Conservation (phyloP, 2,329 filamentous ascomycete species). For the Neonectria faginata region DNA sequence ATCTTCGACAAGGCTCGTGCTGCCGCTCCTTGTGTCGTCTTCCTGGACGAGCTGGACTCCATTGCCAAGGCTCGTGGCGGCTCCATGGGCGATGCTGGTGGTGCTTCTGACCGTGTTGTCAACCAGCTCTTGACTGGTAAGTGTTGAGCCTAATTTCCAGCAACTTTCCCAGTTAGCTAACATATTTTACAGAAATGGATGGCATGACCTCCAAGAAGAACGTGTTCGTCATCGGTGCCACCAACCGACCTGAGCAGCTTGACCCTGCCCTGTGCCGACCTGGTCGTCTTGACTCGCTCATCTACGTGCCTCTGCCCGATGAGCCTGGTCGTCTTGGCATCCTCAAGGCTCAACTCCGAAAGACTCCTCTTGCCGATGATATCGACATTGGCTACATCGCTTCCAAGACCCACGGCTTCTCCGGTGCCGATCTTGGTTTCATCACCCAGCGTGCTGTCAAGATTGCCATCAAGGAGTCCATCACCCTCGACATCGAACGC, state of each 20-base stretch:
- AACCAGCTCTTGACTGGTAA: conserved; percentile 98
- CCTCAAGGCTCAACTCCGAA: conserved; percentile 95
- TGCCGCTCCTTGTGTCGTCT: conserved; percentile 97
- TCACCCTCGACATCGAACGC: conserved; percentile 87
- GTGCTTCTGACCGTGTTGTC: conserved; percentile 98
- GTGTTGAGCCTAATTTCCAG: conserved; percentile 47
- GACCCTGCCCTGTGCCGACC: conserved; percentile 98
- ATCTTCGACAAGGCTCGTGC: conserved; percentile 99
- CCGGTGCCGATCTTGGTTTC: conserved; percentile 98
- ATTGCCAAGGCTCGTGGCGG: conserved; percentile 99
- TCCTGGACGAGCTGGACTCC: conserved; percentile 98
- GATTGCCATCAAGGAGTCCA: conserved; percentile 98
- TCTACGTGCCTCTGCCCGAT: conserved; percentile 97
- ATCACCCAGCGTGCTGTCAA: conserved; percentile 99
- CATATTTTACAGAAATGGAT: conserved; percentile 81
- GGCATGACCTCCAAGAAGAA: conserved; percentile 99
- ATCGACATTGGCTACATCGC: conserved; percentile 93
- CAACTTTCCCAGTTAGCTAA: conserved; percentile 53
- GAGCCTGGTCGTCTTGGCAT: conserved; percentile 90
- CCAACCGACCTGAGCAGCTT: conserved; percentile 98
- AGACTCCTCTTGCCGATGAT: conserved; percentile 91
- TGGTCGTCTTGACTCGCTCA: conserved; percentile 96
- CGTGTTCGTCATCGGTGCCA: conserved; percentile 98
- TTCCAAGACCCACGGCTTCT: conserved; percentile 98
- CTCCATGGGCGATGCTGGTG: conserved; percentile 93